Conservation (phyloP, 2,329 filamentous ascomycete species). For the Talaromyces islandicus region DNA sequence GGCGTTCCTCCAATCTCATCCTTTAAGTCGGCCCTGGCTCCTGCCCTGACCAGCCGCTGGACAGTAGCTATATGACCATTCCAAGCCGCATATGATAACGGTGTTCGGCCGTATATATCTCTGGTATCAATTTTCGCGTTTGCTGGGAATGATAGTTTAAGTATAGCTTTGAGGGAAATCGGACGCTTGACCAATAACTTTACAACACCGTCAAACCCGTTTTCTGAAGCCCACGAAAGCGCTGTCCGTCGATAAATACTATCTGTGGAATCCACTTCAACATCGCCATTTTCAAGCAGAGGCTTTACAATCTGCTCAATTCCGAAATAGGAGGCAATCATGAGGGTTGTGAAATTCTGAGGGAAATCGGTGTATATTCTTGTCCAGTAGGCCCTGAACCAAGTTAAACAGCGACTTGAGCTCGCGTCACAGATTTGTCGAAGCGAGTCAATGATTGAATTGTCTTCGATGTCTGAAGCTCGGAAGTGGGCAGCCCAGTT, state of each 20-base stretch:
- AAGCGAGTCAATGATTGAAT: not conserved
- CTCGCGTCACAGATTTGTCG: not conserved
- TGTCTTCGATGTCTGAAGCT: not conserved
- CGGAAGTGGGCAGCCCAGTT: not conserved
- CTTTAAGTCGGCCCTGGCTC: no score
- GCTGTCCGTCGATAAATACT: not conserved
- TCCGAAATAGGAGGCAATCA: not conserved
- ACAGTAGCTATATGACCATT: no score
- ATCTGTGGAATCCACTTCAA: not conserved
- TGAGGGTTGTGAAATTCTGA: not conserved
- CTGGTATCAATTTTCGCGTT: no score
- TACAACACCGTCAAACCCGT: not conserved
- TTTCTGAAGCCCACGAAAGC: not conserved
- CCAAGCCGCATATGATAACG: no score
- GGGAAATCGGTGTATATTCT: not conserved
- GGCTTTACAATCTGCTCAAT: not conserved
- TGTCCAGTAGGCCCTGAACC: not conserved
- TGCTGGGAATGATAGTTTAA: no score
- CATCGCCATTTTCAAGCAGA: not conserved
- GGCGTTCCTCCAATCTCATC: no score
- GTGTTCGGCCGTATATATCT: no score
- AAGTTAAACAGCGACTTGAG: not conserved
- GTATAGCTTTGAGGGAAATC: no score
- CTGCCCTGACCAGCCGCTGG: no score
- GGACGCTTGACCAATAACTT: not conserved